A percentile compares a stretch with the other conserved stretches of the same genome.
These are phyloP conservation scores for Diplodia mutila DNA, from an alignment of 2,329 filamentous ascomycete species.

Conservation along the genomic window DNA sequence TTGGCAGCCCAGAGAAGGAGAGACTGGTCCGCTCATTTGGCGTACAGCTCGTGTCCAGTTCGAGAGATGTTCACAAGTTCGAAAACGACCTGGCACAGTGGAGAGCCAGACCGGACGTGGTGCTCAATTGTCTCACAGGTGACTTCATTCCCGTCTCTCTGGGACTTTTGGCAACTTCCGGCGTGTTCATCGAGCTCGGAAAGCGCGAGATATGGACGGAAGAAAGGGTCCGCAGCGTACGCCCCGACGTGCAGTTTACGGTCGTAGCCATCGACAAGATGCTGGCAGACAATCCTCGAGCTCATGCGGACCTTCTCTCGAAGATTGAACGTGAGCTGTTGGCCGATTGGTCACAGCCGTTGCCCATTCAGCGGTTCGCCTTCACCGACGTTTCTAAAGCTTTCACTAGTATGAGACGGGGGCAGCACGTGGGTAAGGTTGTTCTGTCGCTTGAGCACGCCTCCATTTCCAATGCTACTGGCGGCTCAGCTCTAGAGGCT, in stretches of 20 bases:
- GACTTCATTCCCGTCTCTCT: conserved; percentile 43
- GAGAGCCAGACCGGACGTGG: conserved; percentile 39
- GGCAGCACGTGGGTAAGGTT: conserved; percentile 28
- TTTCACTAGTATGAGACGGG: background rate
- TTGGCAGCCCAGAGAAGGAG: conserved; percentile 32
- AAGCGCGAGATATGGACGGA: too few species aligned
- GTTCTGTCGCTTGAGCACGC: conserved; percentile 27
- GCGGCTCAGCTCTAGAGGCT: background rate
- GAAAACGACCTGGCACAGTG: conserved; percentile 30
- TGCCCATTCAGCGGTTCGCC: background rate
- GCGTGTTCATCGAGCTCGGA: too few species aligned
- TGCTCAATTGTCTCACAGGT: conserved; percentile 36
- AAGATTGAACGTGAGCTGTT: background rate
- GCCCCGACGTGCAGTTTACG: background rate
- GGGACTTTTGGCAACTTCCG: conserved; percentile 48
- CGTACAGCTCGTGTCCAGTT: background rate
- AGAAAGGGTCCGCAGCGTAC: conserved; percentile 11
- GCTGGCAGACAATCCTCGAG: background rate
- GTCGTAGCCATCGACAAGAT: background rate
- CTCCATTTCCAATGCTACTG: background rate
- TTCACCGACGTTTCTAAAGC: background rate
- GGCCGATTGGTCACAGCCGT: background rate
- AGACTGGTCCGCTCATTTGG: background rate
- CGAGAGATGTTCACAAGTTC: conserved; percentile 35
- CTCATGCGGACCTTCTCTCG: background rate